Evolutionary conservation across 2,329 filamentous ascomycete species (phyloP).

Genomic region (Fusarium pseudoanthophilum): DNA sequence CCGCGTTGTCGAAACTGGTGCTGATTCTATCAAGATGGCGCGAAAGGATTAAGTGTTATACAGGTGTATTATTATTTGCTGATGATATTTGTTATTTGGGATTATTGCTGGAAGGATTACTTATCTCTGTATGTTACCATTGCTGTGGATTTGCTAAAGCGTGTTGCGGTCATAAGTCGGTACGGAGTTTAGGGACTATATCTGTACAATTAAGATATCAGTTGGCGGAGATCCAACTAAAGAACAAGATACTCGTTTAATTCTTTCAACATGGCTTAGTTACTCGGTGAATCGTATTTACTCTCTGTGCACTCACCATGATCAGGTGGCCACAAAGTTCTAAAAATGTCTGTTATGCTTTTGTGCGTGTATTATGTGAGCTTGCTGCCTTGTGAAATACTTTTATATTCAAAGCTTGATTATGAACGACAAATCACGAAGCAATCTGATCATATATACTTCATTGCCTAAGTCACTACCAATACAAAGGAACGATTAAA

Average conservation of each 20-base stretch:
- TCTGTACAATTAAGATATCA: neutral
- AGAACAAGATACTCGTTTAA: neutral
- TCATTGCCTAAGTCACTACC: accelerated
- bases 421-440: neutral
- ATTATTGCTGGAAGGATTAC: neutral
- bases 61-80: neutral
- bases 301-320: too few relatives aligned
- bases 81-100: neutral
- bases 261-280: neutral
- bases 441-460: neutral
- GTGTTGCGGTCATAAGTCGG: neutral
- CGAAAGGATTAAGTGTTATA: constrained; percentile 27
- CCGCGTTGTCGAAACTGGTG: constrained; percentile 81
- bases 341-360: neutral
- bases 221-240: neutral
- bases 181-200: neutral
- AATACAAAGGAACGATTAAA: neutral
- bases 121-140: neutral
- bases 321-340: neutral
- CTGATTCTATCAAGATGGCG: constrained; percentile 61
- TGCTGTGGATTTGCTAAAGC: constrained; percentile 4
- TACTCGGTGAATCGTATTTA: too few relatives aligned
- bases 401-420: neutral
- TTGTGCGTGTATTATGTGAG: accelerated
- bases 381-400: neutral